Conservation (phyloP, 2,329 filamentous ascomycete genomes). For the Aureobasidium sp. region DNA sequence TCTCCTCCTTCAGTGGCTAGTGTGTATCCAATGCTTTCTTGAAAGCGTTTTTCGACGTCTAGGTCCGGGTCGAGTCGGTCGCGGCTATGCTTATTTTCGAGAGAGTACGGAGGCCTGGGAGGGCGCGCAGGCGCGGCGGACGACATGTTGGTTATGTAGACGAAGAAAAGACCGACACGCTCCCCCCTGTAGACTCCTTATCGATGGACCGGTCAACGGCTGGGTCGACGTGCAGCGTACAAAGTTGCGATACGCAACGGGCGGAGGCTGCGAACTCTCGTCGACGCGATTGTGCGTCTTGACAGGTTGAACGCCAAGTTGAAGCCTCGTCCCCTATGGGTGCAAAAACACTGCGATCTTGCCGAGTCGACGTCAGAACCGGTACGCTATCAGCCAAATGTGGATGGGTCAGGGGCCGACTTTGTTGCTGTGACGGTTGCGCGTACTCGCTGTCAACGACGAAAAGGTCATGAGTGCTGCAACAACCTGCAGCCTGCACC, state of each 20-base stretch:
- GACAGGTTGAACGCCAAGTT: conserved; percentile 4
- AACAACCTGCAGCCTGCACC: neutral
- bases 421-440: neutral
- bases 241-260: conserved; percentile 6
- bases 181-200: conserved; percentile 9
- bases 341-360: neutral
- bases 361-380: conserved; percentile 7
- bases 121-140: conserved; percentile 3
- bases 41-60: neutral
- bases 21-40: conserved; percentile 15
- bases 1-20: conserved; percentile 8
- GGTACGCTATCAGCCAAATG: conserved; percentile 6
- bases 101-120: neutral
- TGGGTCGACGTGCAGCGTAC: neutral
- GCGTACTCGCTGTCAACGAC: neutral
- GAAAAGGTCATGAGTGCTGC: neutral
- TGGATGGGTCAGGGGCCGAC: conserved; percentile 8
- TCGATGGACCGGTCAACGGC: conserved; percentile 11
- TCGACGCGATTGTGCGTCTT: conserved; percentile 1
- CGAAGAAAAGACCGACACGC: neutral
- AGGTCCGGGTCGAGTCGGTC: neutral
- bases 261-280: neutral
- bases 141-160: conserved; percentile 1
- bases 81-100: neutral
- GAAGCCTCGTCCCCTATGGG: neutral